Percentiles rank a stretch among this genome's conserved stretches.
Conservation (phyloP, 1,139 yeast genomes). For the Geotrichum phurueaensis region DNA sequence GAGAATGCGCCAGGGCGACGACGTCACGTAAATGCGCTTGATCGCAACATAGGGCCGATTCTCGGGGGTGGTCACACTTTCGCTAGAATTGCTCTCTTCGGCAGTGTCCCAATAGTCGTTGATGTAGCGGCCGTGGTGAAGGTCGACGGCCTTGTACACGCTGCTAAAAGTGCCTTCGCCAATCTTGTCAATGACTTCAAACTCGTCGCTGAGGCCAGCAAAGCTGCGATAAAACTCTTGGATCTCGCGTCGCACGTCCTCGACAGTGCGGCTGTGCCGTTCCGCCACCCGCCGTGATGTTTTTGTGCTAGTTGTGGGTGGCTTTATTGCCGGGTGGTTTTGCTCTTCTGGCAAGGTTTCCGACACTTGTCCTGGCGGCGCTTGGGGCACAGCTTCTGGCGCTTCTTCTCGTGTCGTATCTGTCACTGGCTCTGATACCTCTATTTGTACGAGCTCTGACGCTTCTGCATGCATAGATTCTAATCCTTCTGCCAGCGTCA, state of each 20-base stretch:
- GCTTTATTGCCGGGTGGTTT: not conserved
- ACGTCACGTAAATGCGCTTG: conserved; percentile 89
- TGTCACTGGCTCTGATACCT: too few species aligned
- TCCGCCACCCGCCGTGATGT: not conserved
- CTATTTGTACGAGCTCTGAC: too few species aligned
- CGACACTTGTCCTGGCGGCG: not conserved
- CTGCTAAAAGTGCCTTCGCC: conserved; percentile 95
- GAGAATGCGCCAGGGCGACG: conserved; percentile 84
- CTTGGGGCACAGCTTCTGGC: not conserved
- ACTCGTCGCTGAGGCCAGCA: conserved; percentile 53
- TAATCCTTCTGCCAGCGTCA: too few species aligned
- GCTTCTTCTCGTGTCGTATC: too few species aligned
- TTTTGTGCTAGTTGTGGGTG: not conserved
- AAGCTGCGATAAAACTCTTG: conserved; percentile 56
- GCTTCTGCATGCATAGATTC: too few species aligned
- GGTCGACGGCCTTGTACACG: conserved; percentile 82
- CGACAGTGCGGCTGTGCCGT: not conserved
- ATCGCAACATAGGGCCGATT: conserved; percentile 69
- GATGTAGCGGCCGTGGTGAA: conserved; percentile 33
- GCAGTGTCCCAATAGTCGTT: conserved; percentile 26
- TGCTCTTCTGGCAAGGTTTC: not conserved
- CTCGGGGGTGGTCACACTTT: not conserved
- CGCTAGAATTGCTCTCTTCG: not conserved
- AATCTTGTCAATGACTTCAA: conserved; percentile 69
- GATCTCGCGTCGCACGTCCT: conserved; percentile 46